These are phyloP conservation scores for Phytopythium chamaehyphon DNA, from an alignment of 352 stramenopile species.

Conservation along the genomic window DNA sequence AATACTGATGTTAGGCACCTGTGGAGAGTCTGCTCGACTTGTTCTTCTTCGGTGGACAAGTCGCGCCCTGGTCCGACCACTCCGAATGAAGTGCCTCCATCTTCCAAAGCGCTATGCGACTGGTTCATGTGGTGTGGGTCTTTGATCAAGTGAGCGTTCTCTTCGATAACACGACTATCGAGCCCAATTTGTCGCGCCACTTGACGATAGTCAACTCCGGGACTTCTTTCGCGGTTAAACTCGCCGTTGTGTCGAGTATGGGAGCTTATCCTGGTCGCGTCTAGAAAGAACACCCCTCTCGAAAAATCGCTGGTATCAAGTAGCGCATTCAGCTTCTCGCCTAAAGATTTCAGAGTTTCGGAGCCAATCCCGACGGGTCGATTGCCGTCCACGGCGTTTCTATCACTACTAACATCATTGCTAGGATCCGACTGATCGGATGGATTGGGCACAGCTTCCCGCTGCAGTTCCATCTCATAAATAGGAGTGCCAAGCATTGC, in stretches of 20 bases:
- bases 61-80: conserved; percentile 18
- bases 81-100: conserved; percentile 9
- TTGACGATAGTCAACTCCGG: conserved; percentile 6
- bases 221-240: conserved; percentile 5
- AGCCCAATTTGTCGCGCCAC: conserved; percentile 32
- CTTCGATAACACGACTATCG: conserved; percentile 28
- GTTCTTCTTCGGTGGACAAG: conserved; percentile 69
- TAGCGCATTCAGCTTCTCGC: conserved; percentile 28
- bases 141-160: conserved; percentile 30
- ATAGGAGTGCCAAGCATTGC: conserved; percentile 4
- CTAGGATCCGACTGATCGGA: too few species aligned
- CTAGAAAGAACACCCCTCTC: conserved; percentile 24
- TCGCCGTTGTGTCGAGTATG: too few species aligned
- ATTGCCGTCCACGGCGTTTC: too few species aligned
- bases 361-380: neutral
- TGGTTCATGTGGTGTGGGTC: conserved; percentile 45
- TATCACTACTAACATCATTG: too few species aligned
- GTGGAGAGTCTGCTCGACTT: conserved; percentile 76
- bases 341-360: conserved; percentile 10
- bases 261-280: neutral
- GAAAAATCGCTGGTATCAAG: conserved; percentile 13
- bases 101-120: conserved; percentile 22
- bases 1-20: conserved; percentile 81
- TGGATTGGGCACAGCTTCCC: too few species aligned
- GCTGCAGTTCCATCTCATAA: conserved; percentile 1